Evolutionary conservation across 345 rosid genomes (phyloP).

Genomic region (Citrus trifoliata): DNA sequence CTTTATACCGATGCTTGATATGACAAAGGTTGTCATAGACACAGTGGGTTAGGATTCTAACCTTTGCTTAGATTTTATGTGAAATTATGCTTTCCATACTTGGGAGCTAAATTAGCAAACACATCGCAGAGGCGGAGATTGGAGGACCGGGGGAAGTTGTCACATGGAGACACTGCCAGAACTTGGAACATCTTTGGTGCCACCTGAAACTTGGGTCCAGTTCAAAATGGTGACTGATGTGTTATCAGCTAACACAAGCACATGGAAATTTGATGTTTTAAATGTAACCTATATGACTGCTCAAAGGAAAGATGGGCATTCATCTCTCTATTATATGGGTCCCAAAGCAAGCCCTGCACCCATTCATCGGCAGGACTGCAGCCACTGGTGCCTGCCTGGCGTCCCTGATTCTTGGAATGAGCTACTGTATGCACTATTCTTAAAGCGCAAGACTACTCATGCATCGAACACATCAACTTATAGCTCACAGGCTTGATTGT

Average conservation of each 20-base stretch:
- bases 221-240: constrained; percentile 42
- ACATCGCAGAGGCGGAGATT: constrained; percentile 75
- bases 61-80: neutral
- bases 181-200: constrained; percentile 39
- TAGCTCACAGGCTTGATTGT: constrained; percentile 15
- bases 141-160: constrained; percentile 86
- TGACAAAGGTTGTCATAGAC: neutral
- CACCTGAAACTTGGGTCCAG: constrained; percentile 50
- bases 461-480: constrained; percentile 20
- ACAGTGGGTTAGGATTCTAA: neutral
- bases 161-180: constrained; percentile 86
- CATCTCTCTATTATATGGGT: constrained; percentile 68
- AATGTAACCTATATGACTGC: constrained; percentile 70
- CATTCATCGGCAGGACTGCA: constrained; percentile 76
- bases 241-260: constrained; percentile 32
- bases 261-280: constrained; percentile 43
- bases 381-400: constrained; percentile 98
- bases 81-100: neutral
- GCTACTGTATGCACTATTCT: constrained; percentile 58
- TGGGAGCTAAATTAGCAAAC: neutral
- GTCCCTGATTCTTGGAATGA: constrained; percentile 95
- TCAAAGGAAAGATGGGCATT: constrained; percentile 79
- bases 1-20: neutral
- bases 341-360: constrained; percentile 54
- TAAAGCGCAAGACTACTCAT: constrained; percentile 37